phyloP scores from a whole-genome alignment of 768 basidiomycete species.

The Tremella fuciformis region DNA sequence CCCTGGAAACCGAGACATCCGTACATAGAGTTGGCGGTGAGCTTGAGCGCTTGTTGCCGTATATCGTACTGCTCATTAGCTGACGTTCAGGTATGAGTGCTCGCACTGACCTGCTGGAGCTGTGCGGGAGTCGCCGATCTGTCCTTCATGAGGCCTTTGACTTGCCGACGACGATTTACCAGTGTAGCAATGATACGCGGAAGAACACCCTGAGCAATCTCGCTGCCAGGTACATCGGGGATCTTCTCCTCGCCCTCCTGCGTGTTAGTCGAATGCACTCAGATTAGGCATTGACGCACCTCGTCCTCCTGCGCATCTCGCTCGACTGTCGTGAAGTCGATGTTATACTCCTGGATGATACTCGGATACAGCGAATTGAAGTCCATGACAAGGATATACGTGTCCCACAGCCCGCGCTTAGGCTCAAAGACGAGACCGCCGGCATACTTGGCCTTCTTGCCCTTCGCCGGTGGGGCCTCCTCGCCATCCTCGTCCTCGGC shows the following conservation, averaged over 20 bases:
- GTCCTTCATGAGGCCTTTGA: constrained; percentile 94
- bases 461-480: constrained; percentile 56
- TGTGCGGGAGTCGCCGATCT: constrained; percentile 65
- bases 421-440: constrained; percentile 97
- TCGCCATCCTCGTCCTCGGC: constrained; percentile 56
- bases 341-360: constrained; percentile 99
- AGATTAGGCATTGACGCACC: constrained; percentile 28
- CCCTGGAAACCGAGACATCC: constrained; percentile 98
- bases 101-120: constrained; percentile 68
- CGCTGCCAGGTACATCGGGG: constrained; percentile 76
- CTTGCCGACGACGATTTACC: constrained; percentile 80
- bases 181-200: constrained; percentile 96
- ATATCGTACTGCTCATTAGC: constrained; percentile 73
- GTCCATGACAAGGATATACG: constrained; percentile 97
- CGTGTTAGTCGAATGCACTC: constrained; percentile 19
- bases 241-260: constrained; percentile 74
- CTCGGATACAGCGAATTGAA: constrained; percentile 99
- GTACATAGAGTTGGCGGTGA: constrained; percentile 99
- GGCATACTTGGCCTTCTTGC: constrained; percentile 87
- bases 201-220: constrained; percentile 78
- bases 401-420: constrained; percentile 93
- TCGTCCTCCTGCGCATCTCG: constrained; percentile 61
- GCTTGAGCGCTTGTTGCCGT: constrained; percentile 92
- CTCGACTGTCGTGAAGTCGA: constrained; percentile 96
- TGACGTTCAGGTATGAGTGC: neutral